These are phyloP conservation scores for Prototheca wickerhamii DNA, from an alignment of 163 green algal genomes.

Conservation along the genomic window DNA sequence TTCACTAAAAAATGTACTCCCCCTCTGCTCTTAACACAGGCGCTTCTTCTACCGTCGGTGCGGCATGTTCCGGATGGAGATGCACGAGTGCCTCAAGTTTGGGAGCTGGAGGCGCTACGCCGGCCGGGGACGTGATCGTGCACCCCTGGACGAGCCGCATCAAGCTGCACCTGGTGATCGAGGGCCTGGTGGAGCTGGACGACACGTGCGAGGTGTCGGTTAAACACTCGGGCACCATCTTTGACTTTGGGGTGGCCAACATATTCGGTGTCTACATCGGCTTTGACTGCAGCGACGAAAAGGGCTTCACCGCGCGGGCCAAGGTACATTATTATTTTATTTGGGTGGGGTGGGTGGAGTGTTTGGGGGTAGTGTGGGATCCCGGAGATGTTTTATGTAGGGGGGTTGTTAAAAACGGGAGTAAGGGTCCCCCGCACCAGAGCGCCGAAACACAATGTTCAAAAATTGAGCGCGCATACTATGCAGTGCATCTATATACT, in stretches of 20 bases:
- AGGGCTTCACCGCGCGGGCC: neutral
- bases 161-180: neutral
- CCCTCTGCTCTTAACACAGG: too few relatives aligned
- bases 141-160: neutral
- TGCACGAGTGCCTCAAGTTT: neutral
- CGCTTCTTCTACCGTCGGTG: neutral
- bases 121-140: neutral
- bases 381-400: too few relatives aligned
- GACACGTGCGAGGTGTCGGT: too few relatives aligned
- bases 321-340: neutral
- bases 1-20: neutral
- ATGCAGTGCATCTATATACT: too few relatives aligned
- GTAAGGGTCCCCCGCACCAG: too few relatives aligned
- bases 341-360: neutral
- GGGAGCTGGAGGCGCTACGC: neutral
- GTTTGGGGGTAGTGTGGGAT: neutral
- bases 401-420: too few relatives aligned
- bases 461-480: too few relatives aligned
- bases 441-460: too few relatives aligned
- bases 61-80: slow-evolving; percentile 1
- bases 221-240: slow-evolving; percentile 1
- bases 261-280: neutral
- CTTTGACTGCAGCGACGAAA: neutral
- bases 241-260: neutral
- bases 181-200: neutral